A percentile compares a stretch with the other conserved stretches of the same genome.
Evolutionary conservation across 208 protist genomes (phyloP).

Genomic region (Tritrichomonas foetus): DNA sequence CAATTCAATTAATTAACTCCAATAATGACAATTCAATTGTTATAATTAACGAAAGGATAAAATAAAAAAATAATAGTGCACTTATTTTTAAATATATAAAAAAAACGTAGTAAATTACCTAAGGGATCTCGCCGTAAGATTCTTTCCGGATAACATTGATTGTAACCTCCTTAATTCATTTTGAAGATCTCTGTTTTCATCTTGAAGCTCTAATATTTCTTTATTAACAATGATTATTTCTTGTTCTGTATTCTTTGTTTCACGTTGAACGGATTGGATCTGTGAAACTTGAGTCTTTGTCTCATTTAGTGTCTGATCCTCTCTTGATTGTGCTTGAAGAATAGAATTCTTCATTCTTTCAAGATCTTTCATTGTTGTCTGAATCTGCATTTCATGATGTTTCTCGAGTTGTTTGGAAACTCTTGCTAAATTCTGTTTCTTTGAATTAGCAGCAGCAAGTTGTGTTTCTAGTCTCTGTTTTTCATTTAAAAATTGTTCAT

Average conservation of each 20-base stretch:
- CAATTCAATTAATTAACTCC: too few relatives aligned
- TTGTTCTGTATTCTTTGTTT: neutral
- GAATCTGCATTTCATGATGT: neutral
- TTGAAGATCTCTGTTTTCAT: neutral
- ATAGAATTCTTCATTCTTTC: constrained; percentile 10
- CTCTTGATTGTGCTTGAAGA: neutral
- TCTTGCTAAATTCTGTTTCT: neutral
- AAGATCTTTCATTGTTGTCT: neutral
- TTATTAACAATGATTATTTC: neutral
- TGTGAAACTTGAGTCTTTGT: neutral
- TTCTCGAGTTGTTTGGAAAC: neutral
- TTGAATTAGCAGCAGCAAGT: neutral
- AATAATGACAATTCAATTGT: too few relatives aligned
- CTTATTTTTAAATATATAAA: too few relatives aligned
- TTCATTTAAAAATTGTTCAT: neutral
- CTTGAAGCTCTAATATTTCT: neutral
- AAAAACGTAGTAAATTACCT: too few relatives aligned
- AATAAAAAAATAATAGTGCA: too few relatives aligned
- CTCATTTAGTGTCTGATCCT: neutral
- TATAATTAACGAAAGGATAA: too few relatives aligned
- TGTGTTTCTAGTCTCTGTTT: neutral
- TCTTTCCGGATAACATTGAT: too few relatives aligned
- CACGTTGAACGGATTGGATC: neutral
- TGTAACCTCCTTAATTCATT: too few relatives aligned
- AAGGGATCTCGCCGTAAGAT: too few relatives aligned